phyloP scores from a whole-genome alignment of 2,329 filamentous ascomycete species.

The Penicillium verrucosum region DNA sequence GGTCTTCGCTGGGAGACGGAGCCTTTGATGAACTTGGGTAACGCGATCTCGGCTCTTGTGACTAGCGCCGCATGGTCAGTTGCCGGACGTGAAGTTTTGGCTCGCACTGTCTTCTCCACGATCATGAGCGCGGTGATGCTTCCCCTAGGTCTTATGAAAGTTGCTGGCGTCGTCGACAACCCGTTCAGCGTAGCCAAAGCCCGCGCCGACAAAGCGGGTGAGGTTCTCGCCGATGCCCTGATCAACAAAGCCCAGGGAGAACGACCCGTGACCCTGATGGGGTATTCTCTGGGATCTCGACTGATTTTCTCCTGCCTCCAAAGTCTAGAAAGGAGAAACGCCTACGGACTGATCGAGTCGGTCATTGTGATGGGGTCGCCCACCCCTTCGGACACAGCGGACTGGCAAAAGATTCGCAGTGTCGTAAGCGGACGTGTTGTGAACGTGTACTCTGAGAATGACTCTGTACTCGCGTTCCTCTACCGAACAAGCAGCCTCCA shows the following conservation, averaged over 20 bases:
- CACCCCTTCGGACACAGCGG: conserved; percentile 64
- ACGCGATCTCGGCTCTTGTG: conserved; percentile 71
- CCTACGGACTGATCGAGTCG: conserved; percentile 79
- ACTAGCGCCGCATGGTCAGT: conserved; percentile 74
- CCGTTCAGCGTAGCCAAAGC: conserved; percentile 75
- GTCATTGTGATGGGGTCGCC: conserved; percentile 81
- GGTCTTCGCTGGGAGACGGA: conserved; percentile 80
- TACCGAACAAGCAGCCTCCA: conserved; percentile 82
- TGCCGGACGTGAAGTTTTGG: conserved; percentile 72
- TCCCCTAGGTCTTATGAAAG: conserved; percentile 64
- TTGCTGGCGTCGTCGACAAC: conserved; percentile 71
- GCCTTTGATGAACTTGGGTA: conserved; percentile 72
- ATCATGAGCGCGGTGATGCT: conserved; percentile 64
- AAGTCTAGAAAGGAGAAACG: conserved; percentile 69
- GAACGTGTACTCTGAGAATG: conserved; percentile 84
- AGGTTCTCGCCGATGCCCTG: conserved; percentile 75
- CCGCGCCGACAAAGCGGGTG: conserved; percentile 74
- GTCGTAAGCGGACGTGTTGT: conserved; percentile 79
- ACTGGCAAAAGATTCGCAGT: conserved; percentile 73
- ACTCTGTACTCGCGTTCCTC: conserved; percentile 81
- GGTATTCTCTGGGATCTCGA: conserved; percentile 76
- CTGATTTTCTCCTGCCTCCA: conserved; percentile 80
- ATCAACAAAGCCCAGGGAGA: conserved; percentile 80
- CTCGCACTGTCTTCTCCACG: conserved; percentile 66
- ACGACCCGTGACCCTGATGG: conserved; percentile 73